Evolutionary conservation across 768 basidiomycete genomes (phyloP), one percentile per base, ranked within the genome.

Genomic region (Krasilnikovozyma curviuscula): DNA sequence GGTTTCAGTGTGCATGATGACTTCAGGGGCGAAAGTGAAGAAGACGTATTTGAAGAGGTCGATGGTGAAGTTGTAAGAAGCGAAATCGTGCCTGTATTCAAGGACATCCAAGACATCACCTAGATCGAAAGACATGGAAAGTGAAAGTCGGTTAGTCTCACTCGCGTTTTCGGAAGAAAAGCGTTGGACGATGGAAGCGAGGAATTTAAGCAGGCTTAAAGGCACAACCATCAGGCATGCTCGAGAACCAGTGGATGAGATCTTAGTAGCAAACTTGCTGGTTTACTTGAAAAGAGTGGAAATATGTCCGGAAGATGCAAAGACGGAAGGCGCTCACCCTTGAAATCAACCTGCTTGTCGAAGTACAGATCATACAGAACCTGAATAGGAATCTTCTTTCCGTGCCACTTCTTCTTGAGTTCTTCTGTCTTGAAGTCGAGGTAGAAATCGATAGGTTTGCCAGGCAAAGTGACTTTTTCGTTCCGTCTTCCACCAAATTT

Each of bases 331-430:
- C 5, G 32, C 72, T 33, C 37, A 82, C 91, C 88, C 43, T 95
- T 98, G 64, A 98, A 82, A 48, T 95, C 89, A 52, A 89, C 76
- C 68, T 95, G 95, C 41, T 79, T 79, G 42, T 89, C 86, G 63
- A 98, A 95, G 68, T 81, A 97, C 54, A 85, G 83, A 70, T 98
- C 93, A 62, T 97, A 80, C 72, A 93, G 91, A 56, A 82, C 68
- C 67, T 98, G 91, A 79, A 93, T 89, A 44, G 88, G 88, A 49
- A 98, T 95, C 67, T 93, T 97, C 66, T 78, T 82, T 55, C 78
- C 80, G 28, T 74, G 66, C 68, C 89, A 97, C 50, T 76, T 70
- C 27, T 71, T 70, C 69, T 77, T 82, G 62, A 97, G 73, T 50
- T 78, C 80, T 0, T 69, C 65, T 68, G 91, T 85, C 52, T 83